Evolutionary conservation across 1,284 basidiomycete genomes (phyloP), one percentile per base, ranked within the genome.

Genomic region (Papiliotrema laurentii): DNA sequence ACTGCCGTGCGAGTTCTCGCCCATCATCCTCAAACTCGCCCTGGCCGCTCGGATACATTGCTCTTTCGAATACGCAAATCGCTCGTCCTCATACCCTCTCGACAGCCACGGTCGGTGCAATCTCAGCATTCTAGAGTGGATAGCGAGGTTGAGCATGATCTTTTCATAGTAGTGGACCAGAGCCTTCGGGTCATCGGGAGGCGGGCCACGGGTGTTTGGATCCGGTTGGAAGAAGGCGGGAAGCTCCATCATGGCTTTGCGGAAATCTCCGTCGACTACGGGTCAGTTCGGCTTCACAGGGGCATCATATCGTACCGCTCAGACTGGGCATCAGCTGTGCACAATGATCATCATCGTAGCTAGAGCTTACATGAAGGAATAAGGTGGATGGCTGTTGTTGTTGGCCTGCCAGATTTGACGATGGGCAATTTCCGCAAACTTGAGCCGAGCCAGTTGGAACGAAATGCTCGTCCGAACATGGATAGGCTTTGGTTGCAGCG

Each of bases 321-420:
- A 61, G 45, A 50, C 55, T 51, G 34, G n/a, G 7, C n/a, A 27
- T 53, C 42, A 53, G 47, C 33, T 22, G 2, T 16, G n/a, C 10
- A 21, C 13, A 5, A 38, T 18, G 28, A 34, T 18, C 18, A n/a
- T 7, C 24, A 34, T 10, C 16, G 10, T n/a, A 5, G 14, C 38
- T 19, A 40, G 5, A 14, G 55, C 65, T 58, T 34, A 69, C 63
- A 73, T 69, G 60, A 73, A 75, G 22, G 71, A 71, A 53, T 73
- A 73, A 4, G 72, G 71, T 28, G 71, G 67, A 55, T 73, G 69
- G 39, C 60, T 66, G 44, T 66, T 68, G 43, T 68, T 69, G 51
- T 73, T 75, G 10, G 71, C 72, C 55, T 73, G 71, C 71, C 69
- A 73, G 47, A 75, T 75, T 48, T 73, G 71, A 26, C 72, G 63